Conservation (phyloP, 352 stramenopile genomes). For the Plasmopara muralis region DNA sequence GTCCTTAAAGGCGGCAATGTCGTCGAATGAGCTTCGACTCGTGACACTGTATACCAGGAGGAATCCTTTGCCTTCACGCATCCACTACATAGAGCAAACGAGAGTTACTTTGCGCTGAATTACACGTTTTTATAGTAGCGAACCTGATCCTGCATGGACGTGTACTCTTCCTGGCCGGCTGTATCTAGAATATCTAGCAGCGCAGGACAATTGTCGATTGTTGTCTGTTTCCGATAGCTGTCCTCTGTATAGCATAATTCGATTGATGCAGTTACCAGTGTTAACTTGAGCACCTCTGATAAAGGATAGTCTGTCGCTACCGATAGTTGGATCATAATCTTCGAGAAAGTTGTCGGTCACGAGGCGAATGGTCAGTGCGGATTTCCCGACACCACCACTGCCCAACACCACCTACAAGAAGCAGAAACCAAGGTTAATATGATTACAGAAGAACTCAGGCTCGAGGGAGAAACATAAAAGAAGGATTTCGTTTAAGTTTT, state of each 20-base stretch:
- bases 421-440: slow-evolving; percentile 1
- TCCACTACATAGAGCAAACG: slow-evolving; percentile 50
- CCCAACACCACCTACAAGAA: slow-evolving; percentile 73
- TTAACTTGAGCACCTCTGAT: neutral
- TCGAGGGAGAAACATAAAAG: slow-evolving; percentile 3
- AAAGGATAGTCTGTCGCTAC: slow-evolving; percentile 22
- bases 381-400: slow-evolving; percentile 88
- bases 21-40: slow-evolving; percentile 86
- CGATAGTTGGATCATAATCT: slow-evolving; percentile 90
- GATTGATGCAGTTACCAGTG: neutral
- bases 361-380: slow-evolving; percentile 88
- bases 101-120: neutral
- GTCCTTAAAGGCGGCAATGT: slow-evolving; percentile 85
- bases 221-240: slow-evolving; percentile 88
- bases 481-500: neutral
- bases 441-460: slow-evolving; percentile 5
- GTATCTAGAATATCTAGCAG: slow-evolving; percentile 90
- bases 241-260: slow-evolving; percentile 52
- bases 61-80: slow-evolving; percentile 89
- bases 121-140: neutral
- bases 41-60: slow-evolving; percentile 87
- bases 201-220: slow-evolving; percentile 75
- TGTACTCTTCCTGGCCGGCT: slow-evolving; percentile 90
- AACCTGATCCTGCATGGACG: slow-evolving; percentile 87
- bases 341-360: slow-evolving; percentile 90